Evolutionary conservation across 345 rosid genomes (phyloP).

Genomic region (Rhizophora mangle): DNA sequence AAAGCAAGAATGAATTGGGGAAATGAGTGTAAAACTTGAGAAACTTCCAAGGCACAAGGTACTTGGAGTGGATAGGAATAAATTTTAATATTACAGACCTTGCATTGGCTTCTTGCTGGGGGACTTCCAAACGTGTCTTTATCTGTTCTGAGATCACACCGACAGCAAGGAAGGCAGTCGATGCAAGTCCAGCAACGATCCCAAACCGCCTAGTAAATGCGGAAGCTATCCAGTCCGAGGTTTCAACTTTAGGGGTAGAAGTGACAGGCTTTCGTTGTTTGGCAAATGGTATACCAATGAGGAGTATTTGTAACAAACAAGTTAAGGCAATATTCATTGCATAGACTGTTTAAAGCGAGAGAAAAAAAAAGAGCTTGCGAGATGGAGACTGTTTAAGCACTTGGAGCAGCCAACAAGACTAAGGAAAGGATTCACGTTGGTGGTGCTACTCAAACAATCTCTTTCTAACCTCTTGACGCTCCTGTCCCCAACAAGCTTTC

Average conservation of each 20-base stretch:
- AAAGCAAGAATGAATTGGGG: too few relatives aligned
- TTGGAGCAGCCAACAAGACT: conserved; percentile 72
- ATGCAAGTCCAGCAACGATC: conserved; percentile 80
- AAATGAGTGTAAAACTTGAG: too few relatives aligned
- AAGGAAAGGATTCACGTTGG: conserved; percentile 47
- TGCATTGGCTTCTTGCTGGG: conserved; percentile 68
- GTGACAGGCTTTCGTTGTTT: conserved; percentile 32
- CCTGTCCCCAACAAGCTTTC: conserved; percentile 59
- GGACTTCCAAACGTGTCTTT: conserved; percentile 26
- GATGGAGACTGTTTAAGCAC: conserved; percentile 69
- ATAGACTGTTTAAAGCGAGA: background rate
- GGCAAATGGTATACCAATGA: too few relatives aligned
- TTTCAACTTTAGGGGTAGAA: conserved; percentile 39
- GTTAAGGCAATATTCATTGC: too few relatives aligned
- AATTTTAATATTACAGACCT: conserved; percentile 34
- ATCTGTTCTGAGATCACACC: conserved; percentile 85
- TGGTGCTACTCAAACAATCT: conserved; percentile 57
- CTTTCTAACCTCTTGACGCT: conserved; percentile 62
- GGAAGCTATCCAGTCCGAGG: conserved; percentile 92
- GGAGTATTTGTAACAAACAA: too few relatives aligned
- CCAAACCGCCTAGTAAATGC: conserved; percentile 69
- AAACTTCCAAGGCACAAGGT: too few relatives aligned
- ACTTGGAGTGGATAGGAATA: too few relatives aligned
- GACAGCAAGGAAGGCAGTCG: conserved; percentile 70
- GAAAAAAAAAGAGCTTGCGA: conserved; percentile 26